Conservation (phyloP, 1,139 yeast genomes). For the Candida gigantensis region DNA sequence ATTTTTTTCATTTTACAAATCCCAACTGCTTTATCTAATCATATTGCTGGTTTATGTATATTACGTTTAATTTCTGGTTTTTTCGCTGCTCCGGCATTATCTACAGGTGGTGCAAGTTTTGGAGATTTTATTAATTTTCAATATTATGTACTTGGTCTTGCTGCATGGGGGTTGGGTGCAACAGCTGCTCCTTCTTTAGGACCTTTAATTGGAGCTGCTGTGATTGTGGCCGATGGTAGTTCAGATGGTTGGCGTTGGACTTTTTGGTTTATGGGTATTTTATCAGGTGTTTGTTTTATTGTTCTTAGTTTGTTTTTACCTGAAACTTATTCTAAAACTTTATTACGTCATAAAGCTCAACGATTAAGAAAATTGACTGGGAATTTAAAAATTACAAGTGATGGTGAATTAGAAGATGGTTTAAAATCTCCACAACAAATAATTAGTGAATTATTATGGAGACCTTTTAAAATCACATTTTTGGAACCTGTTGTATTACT, state of each 20-base stretch:
- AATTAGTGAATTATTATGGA: slow-evolving; percentile 46
- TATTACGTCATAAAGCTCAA: slow-evolving; percentile 37
- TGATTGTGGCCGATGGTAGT: slow-evolving; percentile 26
- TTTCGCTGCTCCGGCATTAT: slow-evolving; percentile 35
- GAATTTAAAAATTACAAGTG: slow-evolving; percentile 29
- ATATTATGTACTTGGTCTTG: too few relatives aligned
- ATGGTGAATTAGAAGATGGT: slow-evolving; percentile 29
- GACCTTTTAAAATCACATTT: slow-evolving; percentile 46
- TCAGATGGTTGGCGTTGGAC: slow-evolving; percentile 35
- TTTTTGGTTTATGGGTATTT: slow-evolving; percentile 39
- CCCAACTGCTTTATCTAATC: slow-evolving; percentile 31
- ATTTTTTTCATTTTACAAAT: slow-evolving; percentile 36
- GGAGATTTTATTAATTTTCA: slow-evolving; percentile 27
- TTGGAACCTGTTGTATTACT: slow-evolving; percentile 48
- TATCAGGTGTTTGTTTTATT: slow-evolving; percentile 29
- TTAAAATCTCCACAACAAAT: slow-evolving; percentile 22
- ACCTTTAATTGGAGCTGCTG: slow-evolving; percentile 37
- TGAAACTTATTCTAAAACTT: slow-evolving; percentile 35
- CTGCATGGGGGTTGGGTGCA: slow-evolving; percentile 37
- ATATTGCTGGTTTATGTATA: slow-evolving; percentile 32
- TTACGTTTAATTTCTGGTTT: slow-evolving; percentile 35
- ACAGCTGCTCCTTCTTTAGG: slow-evolving; percentile 40
- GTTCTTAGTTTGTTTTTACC: slow-evolving; percentile 32
- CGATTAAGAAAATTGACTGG: slow-evolving; percentile 39
- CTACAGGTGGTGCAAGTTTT: slow-evolving; percentile 38